Percentiles rank a stretch among this genome's conserved stretches.
These are phyloP conservation scores for Areca catechu DNA, from an alignment of 176 grass and related monocot species.

Conservation along the genomic window DNA sequence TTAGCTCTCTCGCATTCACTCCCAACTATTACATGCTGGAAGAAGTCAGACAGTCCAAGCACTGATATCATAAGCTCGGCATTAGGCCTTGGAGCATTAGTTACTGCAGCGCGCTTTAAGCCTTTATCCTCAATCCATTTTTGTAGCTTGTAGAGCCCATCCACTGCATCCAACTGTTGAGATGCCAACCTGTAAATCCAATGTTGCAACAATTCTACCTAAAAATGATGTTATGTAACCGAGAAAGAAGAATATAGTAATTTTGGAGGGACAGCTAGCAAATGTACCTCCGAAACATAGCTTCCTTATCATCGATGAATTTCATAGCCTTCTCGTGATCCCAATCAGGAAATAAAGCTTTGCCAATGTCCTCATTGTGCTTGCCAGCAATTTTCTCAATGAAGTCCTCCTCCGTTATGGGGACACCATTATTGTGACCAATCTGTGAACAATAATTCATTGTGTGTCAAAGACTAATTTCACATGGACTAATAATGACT, in stretches of 20 bases:
- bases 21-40: constrained; percentile 58
- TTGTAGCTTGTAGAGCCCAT: constrained; percentile 47
- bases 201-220: not conserved
- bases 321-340: constrained; percentile 59
- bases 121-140: constrained; percentile 70
- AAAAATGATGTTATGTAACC: no score
- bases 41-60: constrained; percentile 78
- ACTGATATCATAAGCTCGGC: constrained; percentile 85
- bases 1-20: constrained; percentile 80
- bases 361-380: constrained; percentile 54
- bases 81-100: constrained; percentile 83
- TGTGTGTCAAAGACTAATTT: not conserved
- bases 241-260: no score
- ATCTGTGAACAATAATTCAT: constrained; percentile 35
- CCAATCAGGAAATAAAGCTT: constrained; percentile 84
- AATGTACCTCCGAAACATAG: constrained; percentile 50
- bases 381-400: constrained; percentile 91
- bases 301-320: constrained; percentile 74
- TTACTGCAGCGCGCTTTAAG: constrained; percentile 59
- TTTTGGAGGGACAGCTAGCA: no score
- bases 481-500: not conserved
- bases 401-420: constrained; percentile 78
- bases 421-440: constrained; percentile 84
- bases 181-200: constrained; percentile 39
- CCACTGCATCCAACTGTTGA: constrained; percentile 50